Evolutionary conservation across 75 land plant genomes (phyloP), one percentile per base, ranked within the genome.

Genomic region (Selaginella tamariscina): DNA sequence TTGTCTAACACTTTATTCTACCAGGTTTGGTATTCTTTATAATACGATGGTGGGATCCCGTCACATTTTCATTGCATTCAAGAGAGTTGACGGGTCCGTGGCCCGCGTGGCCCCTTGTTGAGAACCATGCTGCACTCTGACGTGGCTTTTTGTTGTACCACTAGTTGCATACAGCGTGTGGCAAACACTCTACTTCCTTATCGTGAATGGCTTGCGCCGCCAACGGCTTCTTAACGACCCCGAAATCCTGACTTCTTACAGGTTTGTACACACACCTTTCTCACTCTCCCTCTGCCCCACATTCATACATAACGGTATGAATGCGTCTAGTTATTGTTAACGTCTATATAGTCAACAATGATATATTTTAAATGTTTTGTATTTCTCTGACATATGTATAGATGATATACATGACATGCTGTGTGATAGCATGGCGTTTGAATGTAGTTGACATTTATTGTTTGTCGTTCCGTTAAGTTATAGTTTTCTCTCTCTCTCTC

Each of bases 31-130:
- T 89, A 33, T 89, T 89, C 73, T 94, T 94, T 71, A 90, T 86
- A n/a, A 77, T 87, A n/a, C 75, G 96, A 18, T 87, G 95, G 90
- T 86, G 98, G 96, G 78, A 85, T 70, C 88, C 91, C 27, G 76
- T 32, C 31, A 80, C 79, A 33, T 79, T 79, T 71, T 82, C 72
- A 55, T 82, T 84, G 44, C 86, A 79, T 80, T 59, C 62, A 59
- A 21, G 18, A 5, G 62, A 59, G 21, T 9, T 26, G 18, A 21
- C 26, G 8, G 62, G 62, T 8, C 62, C 62, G 8, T 59, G 62
- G 62, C 62, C 26, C n/a, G 62, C 62, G 2, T 59, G 62, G 62
- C 62, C 26, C 24, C 21, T 59, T 8, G 21, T 21, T 21, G 8
- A 59, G 21, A 59, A 5, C n/a, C 23, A n/a, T 2, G 23, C 23